A percentile compares a stretch with the other conserved stretches of the same genome.
These are phyloP conservation scores for Bassia scoparia DNA, from an alignment of 148 eudicot genomes.

Conservation along the genomic window DNA sequence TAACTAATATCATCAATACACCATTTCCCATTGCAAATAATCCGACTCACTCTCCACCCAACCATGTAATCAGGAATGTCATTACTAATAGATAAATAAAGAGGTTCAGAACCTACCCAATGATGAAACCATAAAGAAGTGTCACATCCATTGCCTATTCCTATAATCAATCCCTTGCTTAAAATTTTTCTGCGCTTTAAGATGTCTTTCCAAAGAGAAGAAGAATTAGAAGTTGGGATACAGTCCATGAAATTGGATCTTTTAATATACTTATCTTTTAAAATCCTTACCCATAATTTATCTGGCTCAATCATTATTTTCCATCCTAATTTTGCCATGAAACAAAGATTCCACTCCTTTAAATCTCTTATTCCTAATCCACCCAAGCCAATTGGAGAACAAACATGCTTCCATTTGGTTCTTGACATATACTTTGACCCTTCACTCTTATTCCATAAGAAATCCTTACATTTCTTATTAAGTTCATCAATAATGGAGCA, in stretches of 20 bases:
- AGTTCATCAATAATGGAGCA: neutral
- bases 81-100: fast-evolving
- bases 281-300: neutral
- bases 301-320: neutral
- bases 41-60: no score
- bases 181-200: neutral
- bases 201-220: neutral
- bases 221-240: neutral
- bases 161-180: neutral
- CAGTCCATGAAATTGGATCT: neutral
- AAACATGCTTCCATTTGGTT: neutral
- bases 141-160: neutral
- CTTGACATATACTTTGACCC: neutral
- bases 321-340: conserved; percentile 1
- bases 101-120: neutral
- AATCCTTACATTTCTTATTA: neutral
- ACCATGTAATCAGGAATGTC: neutral
- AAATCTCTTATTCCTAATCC: neutral
- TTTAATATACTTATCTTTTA: neutral
- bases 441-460: neutral
- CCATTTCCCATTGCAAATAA: neutral
- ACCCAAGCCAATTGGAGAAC: neutral
- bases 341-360: neutral
- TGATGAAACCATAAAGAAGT: neutral
- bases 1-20: no score